Conservation (phyloP, 176 grass and related monocot genomes). For the Areca catechu region DNA sequence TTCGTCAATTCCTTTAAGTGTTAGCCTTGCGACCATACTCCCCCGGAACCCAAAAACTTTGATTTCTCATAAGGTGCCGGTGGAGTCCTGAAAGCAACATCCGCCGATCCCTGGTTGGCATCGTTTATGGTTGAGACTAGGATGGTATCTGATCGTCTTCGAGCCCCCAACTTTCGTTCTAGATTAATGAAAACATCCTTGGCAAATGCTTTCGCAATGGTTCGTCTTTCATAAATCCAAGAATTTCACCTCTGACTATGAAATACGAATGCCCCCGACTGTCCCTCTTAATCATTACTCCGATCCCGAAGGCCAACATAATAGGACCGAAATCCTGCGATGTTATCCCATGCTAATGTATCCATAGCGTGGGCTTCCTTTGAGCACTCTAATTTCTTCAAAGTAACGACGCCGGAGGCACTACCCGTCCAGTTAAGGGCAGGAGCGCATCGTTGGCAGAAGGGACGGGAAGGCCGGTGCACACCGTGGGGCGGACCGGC, state of each 20-base stretch:
- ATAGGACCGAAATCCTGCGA: constrained; percentile 9
- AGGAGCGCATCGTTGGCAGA: too few species aligned
- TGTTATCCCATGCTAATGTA: constrained; percentile 1
- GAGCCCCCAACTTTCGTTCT: constrained; percentile 65
- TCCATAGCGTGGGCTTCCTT: too few species aligned
- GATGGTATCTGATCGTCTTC: constrained; percentile 60
- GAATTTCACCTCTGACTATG: constrained; percentile 76
- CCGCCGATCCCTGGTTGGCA: constrained; percentile 47
- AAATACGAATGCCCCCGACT: constrained; percentile 63
- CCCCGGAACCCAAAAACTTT: too few species aligned
- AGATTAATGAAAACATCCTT: constrained; percentile 75
- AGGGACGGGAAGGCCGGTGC: too few species aligned
- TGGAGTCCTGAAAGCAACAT: too few species aligned
- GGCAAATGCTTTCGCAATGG: constrained; percentile 62
- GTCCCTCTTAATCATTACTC: constrained; percentile 32
- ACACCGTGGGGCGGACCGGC: too few species aligned
- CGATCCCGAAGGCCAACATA: constrained; percentile 9
- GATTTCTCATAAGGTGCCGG: too few species aligned
- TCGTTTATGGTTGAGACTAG: constrained; percentile 59
- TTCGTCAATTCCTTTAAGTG: too few species aligned
- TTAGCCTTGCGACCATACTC: too few species aligned
- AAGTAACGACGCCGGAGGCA: too few species aligned
- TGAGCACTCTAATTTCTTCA: too few species aligned
- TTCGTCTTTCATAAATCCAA: constrained; percentile 75
- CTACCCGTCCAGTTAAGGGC: too few species aligned